Base-by-base conservation (phyloP, 2,329 filamentous ascomycete genomes). In the Pseudocercospora musae region DNA sequence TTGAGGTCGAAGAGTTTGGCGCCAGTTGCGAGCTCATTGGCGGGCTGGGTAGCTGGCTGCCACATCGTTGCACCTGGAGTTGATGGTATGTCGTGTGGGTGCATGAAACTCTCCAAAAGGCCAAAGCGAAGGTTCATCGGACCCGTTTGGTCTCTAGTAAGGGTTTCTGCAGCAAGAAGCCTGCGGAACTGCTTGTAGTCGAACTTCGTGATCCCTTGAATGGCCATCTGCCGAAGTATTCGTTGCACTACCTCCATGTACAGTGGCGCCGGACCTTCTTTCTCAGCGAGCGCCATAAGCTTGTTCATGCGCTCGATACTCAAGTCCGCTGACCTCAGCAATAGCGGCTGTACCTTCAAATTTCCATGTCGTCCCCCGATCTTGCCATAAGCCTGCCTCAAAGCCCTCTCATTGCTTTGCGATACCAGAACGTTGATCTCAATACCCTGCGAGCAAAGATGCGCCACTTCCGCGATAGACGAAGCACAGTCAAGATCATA, bases 51-150 rank as follows among this genome's bases (percentile, higher is more conserved):
- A 29, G 54, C 54, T n/a, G 20, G 33, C 8, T 25, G 8, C 33
- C 21, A n/a, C n/a, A 1, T 18, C n/a, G 25, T n/a, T 15, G 25
- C 25, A n/a, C 3, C 7, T 18, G 50, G 27, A 11, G 23, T 7
- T n/a, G 15, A 10, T 13, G 60, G 60, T 50, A 52, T n/a, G n/a
- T 63, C 57, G 25, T 44, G n/a, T 10, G 61, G 52, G 6, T 60
- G 61, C 50, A 90, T 81, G 73, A 90, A 90, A 13, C 83, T 86
- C 68, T 91, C 85, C 0, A 91, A 77, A 0, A 87, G 80, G 6
- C 85, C 80, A 1, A 91, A 76, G 0, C 89, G 82, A 70, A 87
- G 81, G 0, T 80, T 74, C 1, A 94, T 81, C 71, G 87, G 82
- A 0, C 70, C 78, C 0, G 74, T 71, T 69, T 92, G 88, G 1